phyloP scores from a whole-genome alignment of 2,329 filamentous ascomycete genomes.

The Nemania diffusa region DNA sequence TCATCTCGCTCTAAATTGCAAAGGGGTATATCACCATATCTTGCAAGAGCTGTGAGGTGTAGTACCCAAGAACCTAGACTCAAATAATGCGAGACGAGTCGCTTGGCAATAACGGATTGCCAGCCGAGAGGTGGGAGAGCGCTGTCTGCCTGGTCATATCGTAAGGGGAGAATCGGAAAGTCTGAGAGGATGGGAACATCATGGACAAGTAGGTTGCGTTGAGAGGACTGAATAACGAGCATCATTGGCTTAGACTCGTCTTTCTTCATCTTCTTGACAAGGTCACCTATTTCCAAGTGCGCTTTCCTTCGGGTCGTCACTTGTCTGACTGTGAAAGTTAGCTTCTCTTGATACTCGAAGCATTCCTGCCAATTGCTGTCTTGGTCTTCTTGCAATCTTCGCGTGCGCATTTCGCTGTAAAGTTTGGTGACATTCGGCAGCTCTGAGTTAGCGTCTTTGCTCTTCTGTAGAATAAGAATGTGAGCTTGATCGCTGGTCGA shows the following conservation, averaged over 20 bases:
- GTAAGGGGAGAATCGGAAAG: slow-evolving; percentile 83
- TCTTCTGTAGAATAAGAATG: slow-evolving; percentile 87
- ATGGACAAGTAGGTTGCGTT: slow-evolving; percentile 81
- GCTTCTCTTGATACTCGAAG: slow-evolving; percentile 85
- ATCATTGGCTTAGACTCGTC: slow-evolving; percentile 84
- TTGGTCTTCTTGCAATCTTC: slow-evolving; percentile 71
- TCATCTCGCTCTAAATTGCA: slow-evolving; percentile 97
- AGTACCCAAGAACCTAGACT: slow-evolving; percentile 92
- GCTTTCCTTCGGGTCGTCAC: slow-evolving; percentile 92
- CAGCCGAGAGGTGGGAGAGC: slow-evolving; percentile 91
- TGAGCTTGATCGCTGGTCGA: slow-evolving; percentile 82
- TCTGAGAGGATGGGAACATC: slow-evolving; percentile 86
- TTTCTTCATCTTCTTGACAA: slow-evolving; percentile 88
- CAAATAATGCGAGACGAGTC: slow-evolving; percentile 88
- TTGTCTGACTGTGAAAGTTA: slow-evolving; percentile 87
- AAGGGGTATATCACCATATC: slow-evolving; percentile 92
- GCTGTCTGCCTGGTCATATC: slow-evolving; percentile 84
- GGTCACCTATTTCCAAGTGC: slow-evolving; percentile 85
- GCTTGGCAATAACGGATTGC: slow-evolving; percentile 88
- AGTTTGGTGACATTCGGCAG: slow-evolving; percentile 91
- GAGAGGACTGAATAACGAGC: slow-evolving; percentile 90
- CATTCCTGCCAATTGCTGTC: slow-evolving; percentile 80
- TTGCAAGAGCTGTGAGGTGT: slow-evolving; percentile 85
- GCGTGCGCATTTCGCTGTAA: slow-evolving; percentile 79
- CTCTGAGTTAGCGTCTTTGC: slow-evolving; percentile 79